Conservation (phyloP, 2,329 filamentous ascomycete species). For the Karstenula rhodostoma region DNA sequence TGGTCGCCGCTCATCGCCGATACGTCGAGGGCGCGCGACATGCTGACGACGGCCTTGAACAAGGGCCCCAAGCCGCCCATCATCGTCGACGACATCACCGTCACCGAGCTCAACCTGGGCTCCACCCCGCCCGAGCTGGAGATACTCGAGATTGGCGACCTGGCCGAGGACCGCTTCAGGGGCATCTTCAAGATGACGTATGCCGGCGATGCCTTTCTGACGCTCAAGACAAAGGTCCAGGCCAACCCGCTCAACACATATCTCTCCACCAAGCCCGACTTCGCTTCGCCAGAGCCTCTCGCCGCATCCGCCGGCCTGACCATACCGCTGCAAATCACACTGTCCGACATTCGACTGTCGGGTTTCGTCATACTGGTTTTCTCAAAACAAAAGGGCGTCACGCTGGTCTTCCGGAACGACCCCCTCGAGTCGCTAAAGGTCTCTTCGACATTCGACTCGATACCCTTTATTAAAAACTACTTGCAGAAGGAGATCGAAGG, state of each 20-base stretch:
- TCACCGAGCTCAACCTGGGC: slow-evolving; percentile 96
- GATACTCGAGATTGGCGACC: slow-evolving; percentile 95
- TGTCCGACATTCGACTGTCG: slow-evolving; percentile 94
- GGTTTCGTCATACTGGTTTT: slow-evolving; percentile 98
- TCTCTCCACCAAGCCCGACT: slow-evolving; percentile 86
- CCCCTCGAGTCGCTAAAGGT: slow-evolving; percentile 97
- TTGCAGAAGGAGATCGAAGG: slow-evolving; percentile 95
- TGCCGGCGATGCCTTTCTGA: slow-evolving; percentile 92
- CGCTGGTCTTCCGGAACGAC: slow-evolving; percentile 96
- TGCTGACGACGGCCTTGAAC: slow-evolving; percentile 93
- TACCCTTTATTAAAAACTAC: slow-evolving; percentile 97
- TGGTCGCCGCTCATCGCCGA: slow-evolving; percentile 99
- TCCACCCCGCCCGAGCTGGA: slow-evolving; percentile 94
- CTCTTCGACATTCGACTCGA: slow-evolving; percentile 98
- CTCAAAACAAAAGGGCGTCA: slow-evolving; percentile 95
- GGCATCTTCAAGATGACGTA: slow-evolving; percentile 99
- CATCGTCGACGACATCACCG: slow-evolving; percentile 98
- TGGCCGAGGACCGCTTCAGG: slow-evolving; percentile 95
- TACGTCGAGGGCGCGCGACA: slow-evolving; percentile 88
- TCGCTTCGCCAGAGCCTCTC: slow-evolving; percentile 90
- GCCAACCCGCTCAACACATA: slow-evolving; percentile 98
- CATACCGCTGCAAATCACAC: slow-evolving; percentile 95
- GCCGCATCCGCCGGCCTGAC: slow-evolving; percentile 92
- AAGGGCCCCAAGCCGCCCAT: slow-evolving; percentile 98
- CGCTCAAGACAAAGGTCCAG: slow-evolving; percentile 94